Evolutionary conservation across 345 rosid species (phyloP).

Genomic region (Ceriops zippeliana): DNA sequence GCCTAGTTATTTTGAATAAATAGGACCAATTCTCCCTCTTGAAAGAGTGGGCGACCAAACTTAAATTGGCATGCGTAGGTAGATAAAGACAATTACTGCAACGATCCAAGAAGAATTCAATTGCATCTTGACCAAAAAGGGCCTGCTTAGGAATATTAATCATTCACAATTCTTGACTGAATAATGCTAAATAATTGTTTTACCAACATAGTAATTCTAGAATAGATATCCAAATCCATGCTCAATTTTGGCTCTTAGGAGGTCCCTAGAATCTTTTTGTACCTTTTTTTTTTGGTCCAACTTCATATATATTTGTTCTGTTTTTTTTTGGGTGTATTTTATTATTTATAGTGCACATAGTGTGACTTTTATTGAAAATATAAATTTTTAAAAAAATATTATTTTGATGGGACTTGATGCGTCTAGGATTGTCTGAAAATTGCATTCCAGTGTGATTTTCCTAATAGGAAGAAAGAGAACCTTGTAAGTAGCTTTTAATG

Average conservation of each 20-base stretch:
- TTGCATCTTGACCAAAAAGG: neutral
- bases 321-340: neutral
- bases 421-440: too few species aligned
- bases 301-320: too few species aligned
- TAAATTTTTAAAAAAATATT: too few species aligned
- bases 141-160: neutral
- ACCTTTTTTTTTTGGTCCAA: too few species aligned
- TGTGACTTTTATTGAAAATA: too few species aligned
- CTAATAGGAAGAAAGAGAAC: constrained; percentile 14
- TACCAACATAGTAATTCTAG: neutral
- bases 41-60: neutral
- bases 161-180: neutral
- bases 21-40: neutral
- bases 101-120: neutral
- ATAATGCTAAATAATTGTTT: neutral
- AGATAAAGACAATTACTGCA: neutral
- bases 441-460: too few species aligned
- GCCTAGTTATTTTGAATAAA: neutral
- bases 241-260: neutral
- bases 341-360: constrained; percentile 4
- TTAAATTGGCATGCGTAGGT: neutral
- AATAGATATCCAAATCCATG: neutral
- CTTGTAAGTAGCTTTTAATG: too few species aligned
- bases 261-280: neutral
- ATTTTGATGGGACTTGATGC: too few species aligned